These are phyloP conservation scores for Fusarium sp. DNA, from an alignment of 2,329 filamentous ascomycete species.

Conservation along the genomic window DNA sequence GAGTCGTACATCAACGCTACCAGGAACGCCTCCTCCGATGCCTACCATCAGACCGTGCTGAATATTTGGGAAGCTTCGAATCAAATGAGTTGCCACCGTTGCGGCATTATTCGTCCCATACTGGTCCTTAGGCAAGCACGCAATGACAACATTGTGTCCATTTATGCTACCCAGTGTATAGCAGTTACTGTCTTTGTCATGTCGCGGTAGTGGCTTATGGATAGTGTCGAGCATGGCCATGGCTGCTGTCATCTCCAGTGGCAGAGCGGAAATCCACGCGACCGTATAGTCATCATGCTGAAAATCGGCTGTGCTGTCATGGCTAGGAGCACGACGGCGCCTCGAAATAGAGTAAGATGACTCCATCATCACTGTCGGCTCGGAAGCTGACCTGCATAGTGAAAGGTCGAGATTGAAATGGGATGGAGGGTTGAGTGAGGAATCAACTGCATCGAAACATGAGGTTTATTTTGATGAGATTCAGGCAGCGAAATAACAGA, in stretches of 20 bases:
- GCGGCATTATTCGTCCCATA: conserved; percentile 44
- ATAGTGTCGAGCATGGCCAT: conserved; percentile 44
- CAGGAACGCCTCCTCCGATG: conserved; percentile 36
- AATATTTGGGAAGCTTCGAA: conserved; percentile 56
- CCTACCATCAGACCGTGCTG: conserved; percentile 39
- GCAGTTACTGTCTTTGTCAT: conserved; percentile 38
- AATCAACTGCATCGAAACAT: too few relatives aligned
- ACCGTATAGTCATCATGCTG: conserved; percentile 41
- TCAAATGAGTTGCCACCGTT: conserved; percentile 36
- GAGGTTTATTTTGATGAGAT: not conserved
- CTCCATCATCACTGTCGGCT: rapidly evolving
- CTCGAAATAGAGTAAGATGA: not conserved
- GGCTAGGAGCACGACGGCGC: not conserved
- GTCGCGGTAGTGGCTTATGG: conserved; percentile 8
- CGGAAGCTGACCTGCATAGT: not conserved
- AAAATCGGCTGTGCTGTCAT: rapidly evolving
- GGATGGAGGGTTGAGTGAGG: too few relatives aligned
- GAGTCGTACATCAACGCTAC: conserved; percentile 33
- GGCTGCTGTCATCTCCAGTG: conserved; percentile 46
- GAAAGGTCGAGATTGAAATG: not conserved
- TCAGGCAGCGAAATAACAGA: not conserved
- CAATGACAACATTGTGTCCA: conserved; percentile 44
- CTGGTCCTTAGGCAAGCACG: conserved; percentile 30
- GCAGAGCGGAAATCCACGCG: conserved; percentile 49
- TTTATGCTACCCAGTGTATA: conserved; percentile 41